Evolutionary conservation across 140 eudicot genomes (phyloP), one percentile per base, ranked within the genome.

Genomic region (Stevia rebaudiana): DNA sequence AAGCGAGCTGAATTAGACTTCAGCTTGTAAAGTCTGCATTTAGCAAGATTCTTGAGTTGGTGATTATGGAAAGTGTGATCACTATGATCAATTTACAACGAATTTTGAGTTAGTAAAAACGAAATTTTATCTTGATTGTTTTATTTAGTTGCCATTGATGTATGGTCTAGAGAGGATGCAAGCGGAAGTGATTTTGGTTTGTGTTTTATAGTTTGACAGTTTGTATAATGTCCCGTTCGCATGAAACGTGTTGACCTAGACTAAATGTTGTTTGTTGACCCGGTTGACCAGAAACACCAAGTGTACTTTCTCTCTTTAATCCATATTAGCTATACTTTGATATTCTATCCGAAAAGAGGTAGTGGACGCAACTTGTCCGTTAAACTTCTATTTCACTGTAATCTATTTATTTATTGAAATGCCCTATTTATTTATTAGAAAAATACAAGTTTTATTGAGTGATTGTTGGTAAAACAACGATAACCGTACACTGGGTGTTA

Each of bases 1-100:
- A 90, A 82, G 61, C 82, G 87, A 48, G 97, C 97, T 8, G 87
- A 81, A 53, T 36, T 80, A 64, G 95, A 90, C 33, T 81, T 83
- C 11, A 79, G 78, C 61, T 22, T 74, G 59, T 85, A 75, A 63
- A 57, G 58, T 43, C 43, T 62, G 49, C 65, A 46, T 41, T 71
- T 42, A 4, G 35, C 61, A 7, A 72, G 70, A 48, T 11, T 22
- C 22, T 47, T 46, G 7, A 13, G 11, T 39, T 49, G 37, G 7
- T 13, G 23, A 9, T 68, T 13, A 37, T 44, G 59, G 19, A 0
- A 52, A 52, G 8, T 22, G 1, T 23, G 35, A 1, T 52, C 41
- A 55, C 12, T 25, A 12, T 31, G 61, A 55, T 6, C 18, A 51
- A 2, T 55, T 30, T 55, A 13, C 12, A n/a, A 28, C 25, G 22